phyloP scores from a whole-genome alignment of 2,329 filamentous ascomycete genomes.

The Phyllosticta citrichinensis region DNA sequence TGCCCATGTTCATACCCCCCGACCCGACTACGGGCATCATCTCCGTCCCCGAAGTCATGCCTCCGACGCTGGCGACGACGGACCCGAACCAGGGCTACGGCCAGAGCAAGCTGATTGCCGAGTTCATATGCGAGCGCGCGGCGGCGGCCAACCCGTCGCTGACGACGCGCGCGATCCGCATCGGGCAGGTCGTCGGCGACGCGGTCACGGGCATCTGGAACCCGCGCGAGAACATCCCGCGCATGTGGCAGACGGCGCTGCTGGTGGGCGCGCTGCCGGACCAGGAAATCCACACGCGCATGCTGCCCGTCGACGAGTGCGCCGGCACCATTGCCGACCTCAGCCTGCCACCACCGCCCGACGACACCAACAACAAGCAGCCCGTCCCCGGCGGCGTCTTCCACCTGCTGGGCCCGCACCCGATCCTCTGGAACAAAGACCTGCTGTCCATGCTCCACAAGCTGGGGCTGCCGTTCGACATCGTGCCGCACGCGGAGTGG shows the following conservation, averaged over 20 bases:
- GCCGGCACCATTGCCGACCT: slow-evolving; percentile 26
- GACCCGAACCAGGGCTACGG: slow-evolving; percentile 35
- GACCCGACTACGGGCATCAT: slow-evolving; percentile 9
- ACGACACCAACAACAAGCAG: not conserved
- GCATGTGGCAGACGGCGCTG: slow-evolving; percentile 38
- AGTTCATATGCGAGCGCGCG: slow-evolving; percentile 30
- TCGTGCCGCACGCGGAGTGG: slow-evolving; percentile 17
- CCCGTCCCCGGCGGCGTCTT: slow-evolving; percentile 27
- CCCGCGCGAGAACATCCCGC: slow-evolving; percentile 38
- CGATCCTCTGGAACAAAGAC: slow-evolving; percentile 43
- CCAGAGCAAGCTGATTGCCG: slow-evolving; percentile 39
- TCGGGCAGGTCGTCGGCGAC: slow-evolving; percentile 41
- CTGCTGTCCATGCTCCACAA: slow-evolving; percentile 42
- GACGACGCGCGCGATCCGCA: slow-evolving; percentile 28
- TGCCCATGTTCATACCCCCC: not conserved
- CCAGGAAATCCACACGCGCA: slow-evolving; percentile 30
- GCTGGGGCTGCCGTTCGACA: slow-evolving; percentile 26
- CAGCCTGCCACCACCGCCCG: not conserved
- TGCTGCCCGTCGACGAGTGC: slow-evolving; percentile 36
- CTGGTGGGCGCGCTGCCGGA: slow-evolving; percentile 38
- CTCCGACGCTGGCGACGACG: slow-evolving; percentile 23
- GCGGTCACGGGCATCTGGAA: slow-evolving; percentile 40
- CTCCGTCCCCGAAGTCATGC: slow-evolving; percentile 25
- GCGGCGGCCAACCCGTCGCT: slow-evolving; percentile 12
- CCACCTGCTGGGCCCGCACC: slow-evolving; percentile 42